Evolutionary conservation across 2,329 filamentous ascomycete species (phyloP), one percentile per base, ranked within the genome.

Genomic region (Penicillium sp.): DNA sequence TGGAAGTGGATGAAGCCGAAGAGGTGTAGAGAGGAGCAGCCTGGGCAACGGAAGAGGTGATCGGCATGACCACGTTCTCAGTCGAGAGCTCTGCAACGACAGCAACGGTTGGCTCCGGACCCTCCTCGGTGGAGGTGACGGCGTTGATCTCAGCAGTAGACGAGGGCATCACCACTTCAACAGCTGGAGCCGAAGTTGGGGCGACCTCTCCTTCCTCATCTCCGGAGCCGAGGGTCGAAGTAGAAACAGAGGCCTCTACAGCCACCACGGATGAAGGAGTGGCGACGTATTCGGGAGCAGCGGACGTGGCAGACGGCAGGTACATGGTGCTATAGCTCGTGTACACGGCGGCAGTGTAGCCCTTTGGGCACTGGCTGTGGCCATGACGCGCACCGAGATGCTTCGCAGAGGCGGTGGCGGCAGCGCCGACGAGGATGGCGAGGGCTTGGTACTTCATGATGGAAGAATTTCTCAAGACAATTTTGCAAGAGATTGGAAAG

Each of bases 401-500:
- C 28, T 54, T 50, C 8, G 62, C 62, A 39, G 62, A 62, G 32
- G 59, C 61, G 9, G 58, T 53, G 12, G 57, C 52, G 34, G 58
- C 54, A 11, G 51, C 48, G 39, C 62, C 48, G 34, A 66, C 25
- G 43, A 62, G 56, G 47, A 57, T 59, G 35, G 53, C 50, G 9
- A 65, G 37, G 28, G 41, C 46, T 36, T 61, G 59, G 39, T 58
- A 64, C 48, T 59, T 65, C 63, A 66, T 66, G 38, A 35, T 38
- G 28, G 11, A 32, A 32, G 3, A 8, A 5, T 32, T 8, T 32
- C 29, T 18, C 18, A 18, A 18, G 29, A 32, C 11, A 5, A 32
- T 32, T 32, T 32, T 4, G 7, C 11, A 47, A 54, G 35, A 45
- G 38, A 39, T 34, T 13, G 45, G 45, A 26, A 41, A 4, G 41